These are phyloP conservation scores for Aspergillus brasiliensis DNA, from an alignment of 2,329 filamentous ascomycete genomes.

Conservation along the genomic window DNA sequence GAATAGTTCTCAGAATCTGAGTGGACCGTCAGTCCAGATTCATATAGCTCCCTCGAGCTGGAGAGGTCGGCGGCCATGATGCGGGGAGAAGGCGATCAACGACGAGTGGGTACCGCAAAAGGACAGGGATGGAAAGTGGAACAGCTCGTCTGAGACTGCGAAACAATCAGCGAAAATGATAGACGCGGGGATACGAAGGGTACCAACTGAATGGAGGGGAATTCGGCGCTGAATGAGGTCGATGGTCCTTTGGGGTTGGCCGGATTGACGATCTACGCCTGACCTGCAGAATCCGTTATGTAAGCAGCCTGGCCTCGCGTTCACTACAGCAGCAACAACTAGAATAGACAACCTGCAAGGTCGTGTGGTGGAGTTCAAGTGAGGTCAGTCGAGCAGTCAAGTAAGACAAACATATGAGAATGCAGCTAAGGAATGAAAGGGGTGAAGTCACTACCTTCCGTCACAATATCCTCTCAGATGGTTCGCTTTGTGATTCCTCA, in stretches of 20 bases:
- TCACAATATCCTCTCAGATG: background rate
- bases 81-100: constrained; percentile 8
- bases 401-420: background rate
- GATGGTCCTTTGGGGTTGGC: constrained; percentile 1
- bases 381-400: background rate
- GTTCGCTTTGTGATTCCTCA: constrained; percentile 15
- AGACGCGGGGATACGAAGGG: background rate
- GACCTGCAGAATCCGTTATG: constrained; percentile 15
- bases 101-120: background rate
- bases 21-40: constrained; percentile 48
- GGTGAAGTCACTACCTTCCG: background rate
- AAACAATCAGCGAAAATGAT: background rate
- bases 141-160: background rate
- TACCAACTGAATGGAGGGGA: background rate
- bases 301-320: constrained; percentile 15
- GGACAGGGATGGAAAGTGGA: background rate
- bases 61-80: constrained; percentile 37
- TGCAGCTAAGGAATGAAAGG: background rate
- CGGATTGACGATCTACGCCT: constrained; percentile 10
- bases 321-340: background rate
- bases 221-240: background rate
- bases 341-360: background rate
- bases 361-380: background rate
- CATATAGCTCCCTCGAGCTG: constrained; percentile 42
- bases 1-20: constrained; percentile 54